These are phyloP conservation scores for Phytophthora syringae DNA, from an alignment of 352 stramenopile species.

Conservation along the genomic window DNA sequence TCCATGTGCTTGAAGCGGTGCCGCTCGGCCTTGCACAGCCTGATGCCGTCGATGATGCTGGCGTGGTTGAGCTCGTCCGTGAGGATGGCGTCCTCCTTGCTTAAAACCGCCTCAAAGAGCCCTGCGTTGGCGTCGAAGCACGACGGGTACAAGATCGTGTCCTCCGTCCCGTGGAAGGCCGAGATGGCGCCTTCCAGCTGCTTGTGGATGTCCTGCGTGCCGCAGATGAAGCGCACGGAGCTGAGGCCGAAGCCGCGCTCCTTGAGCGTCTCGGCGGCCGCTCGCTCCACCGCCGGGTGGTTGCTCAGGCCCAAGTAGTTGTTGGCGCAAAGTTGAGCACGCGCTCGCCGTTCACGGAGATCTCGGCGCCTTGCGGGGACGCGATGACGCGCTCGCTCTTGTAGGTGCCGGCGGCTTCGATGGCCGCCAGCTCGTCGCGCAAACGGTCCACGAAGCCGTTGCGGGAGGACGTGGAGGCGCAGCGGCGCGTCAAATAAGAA, in stretches of 20 bases:
- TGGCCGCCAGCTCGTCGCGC: conserved; percentile 69
- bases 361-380: conserved; percentile 81
- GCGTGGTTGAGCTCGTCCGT: conserved; percentile 95
- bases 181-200: conserved; percentile 89
- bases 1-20: conserved; percentile 95
- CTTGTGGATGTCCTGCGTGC: conserved; percentile 95
- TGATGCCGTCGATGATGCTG: conserved; percentile 95
- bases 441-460: conserved; percentile 83
- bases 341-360: conserved; percentile 67
- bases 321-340: conserved; percentile 96
- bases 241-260: conserved; percentile 91
- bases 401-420: conserved; percentile 82
- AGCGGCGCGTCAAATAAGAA: conserved; percentile 16
- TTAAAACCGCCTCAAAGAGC: conserved; percentile 91
- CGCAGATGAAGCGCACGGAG: conserved; percentile 95
- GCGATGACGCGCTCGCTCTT: conserved; percentile 92
- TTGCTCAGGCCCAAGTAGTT: conserved; percentile 95
- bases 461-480: conserved; percentile 44
- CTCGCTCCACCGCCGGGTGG: conserved; percentile 84
- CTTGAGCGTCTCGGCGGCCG: conserved; percentile 85
- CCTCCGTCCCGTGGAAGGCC: conserved; percentile 94
- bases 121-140: conserved; percentile 96
- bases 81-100: conserved; percentile 92
- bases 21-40: conserved; percentile 93
- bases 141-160: conserved; percentile 94